Percentiles rank a stretch among this genome's conserved stretches.
Evolutionary conservation across 2,329 filamentous ascomycete genomes (phyloP).

Genomic region (Claviceps sp.): DNA sequence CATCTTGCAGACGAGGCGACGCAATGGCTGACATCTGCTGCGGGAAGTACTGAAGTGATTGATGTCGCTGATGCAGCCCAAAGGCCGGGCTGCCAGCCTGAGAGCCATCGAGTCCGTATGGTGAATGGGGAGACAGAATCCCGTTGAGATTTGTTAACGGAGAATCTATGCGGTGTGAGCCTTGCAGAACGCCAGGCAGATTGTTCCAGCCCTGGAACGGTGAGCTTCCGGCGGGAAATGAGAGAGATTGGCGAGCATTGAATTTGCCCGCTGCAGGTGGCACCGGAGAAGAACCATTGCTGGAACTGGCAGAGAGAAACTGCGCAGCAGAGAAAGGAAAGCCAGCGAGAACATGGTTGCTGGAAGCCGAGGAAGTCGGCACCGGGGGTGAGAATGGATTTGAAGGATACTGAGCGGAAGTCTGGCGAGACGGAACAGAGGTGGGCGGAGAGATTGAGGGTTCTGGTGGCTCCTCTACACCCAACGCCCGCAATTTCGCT

Average conservation of each 20-base stretch:
- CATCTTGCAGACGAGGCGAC: constrained; percentile 53
- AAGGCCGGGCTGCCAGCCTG: constrained; percentile 27
- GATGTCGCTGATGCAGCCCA: constrained; percentile 40
- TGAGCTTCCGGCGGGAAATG: constrained; percentile 48
- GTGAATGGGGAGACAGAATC: constrained; percentile 51
- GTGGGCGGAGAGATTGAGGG: constrained; percentile 53
- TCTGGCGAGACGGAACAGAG: constrained; percentile 49
- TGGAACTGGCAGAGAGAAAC: constrained; percentile 50
- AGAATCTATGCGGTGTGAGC: constrained; percentile 43
- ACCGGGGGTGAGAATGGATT: constrained; percentile 75
- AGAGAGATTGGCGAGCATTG: constrained; percentile 61
- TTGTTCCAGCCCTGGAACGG: constrained; percentile 53
- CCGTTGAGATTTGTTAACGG: constrained; percentile 42
- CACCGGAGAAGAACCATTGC: constrained; percentile 56
- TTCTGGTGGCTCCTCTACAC: constrained; percentile 57
- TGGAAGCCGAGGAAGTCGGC: constrained; percentile 64
- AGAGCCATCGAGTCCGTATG: constrained; percentile 42
- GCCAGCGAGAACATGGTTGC: constrained; percentile 44
- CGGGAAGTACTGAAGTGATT: constrained; percentile 45
- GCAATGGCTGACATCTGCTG: constrained; percentile 39
- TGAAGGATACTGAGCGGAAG: constrained; percentile 61
- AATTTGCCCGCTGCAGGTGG: constrained; percentile 50
- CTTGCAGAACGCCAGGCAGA: constrained; percentile 42
- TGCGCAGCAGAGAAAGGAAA: constrained; percentile 41
- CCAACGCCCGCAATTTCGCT: constrained; percentile 82